Evolutionary conservation across 2,329 filamentous ascomycete species (phyloP), one percentile per base, ranked within the genome.

Genomic region (Magnaporthiopsis incrustans): DNA sequence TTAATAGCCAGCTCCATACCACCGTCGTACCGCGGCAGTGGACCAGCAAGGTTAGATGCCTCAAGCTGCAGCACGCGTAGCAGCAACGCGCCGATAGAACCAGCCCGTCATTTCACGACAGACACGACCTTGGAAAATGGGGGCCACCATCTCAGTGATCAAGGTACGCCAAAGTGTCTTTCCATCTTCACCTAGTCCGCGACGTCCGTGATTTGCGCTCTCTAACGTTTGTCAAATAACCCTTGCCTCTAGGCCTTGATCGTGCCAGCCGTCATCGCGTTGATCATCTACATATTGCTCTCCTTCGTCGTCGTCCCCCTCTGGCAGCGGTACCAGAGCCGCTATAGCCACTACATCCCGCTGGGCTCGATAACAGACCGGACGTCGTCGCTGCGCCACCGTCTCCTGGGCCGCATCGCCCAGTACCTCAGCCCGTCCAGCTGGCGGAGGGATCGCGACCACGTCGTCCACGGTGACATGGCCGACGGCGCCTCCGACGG

Each of bases 331-430:
- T 90, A 91, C 74, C 86, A 85, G 67, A 82, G 82, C 69, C 85
- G 89, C 66, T 92, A 92, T 74, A 83, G 85, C 71, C 87, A 90
- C 66, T 92, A 92, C 72, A 83, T 92, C 1, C 89, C 89, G 0
- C 76, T 92, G 67, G 83, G 89, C 66, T 78, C 81, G 38, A 84
- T 89, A 66, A 84, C 84, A 27, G 82, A 79, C 62, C 82, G 82
- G 62, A 87, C 83, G 7, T 76, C 78, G 10, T 78, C 85, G 66
- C 69, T 87, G 30, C 81, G 85, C 33, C 76, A 82, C 60, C 78
- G 84, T 66, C 30, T 62, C 35, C 78, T 80, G 67, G 71, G 73
- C 62, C 72, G 72, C 15, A 69, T 82, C 50, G 74, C 73, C 2
- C 71, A 74, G 30, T 75, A 76, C 68, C 68, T 82, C 33, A 68